These are phyloP conservation scores for Xylaria sp. DNA, from an alignment of 2,329 filamentous ascomycete species.

Conservation along the genomic window DNA sequence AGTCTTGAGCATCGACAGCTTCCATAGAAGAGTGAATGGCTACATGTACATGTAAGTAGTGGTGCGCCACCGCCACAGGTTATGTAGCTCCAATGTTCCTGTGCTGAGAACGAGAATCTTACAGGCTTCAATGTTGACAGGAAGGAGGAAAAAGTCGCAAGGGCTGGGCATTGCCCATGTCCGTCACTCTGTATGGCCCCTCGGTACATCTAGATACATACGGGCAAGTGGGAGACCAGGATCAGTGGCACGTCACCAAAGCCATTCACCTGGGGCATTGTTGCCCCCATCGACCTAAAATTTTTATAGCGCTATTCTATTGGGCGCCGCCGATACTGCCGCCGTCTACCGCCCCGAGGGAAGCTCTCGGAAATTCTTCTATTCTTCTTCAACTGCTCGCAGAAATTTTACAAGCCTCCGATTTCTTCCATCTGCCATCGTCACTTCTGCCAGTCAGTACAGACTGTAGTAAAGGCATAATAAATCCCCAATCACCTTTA, in stretches of 20 bases:
- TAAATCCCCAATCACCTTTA: constrained; percentile 31
- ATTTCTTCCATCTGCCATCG: constrained; percentile 26
- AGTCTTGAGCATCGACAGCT: too few species aligned
- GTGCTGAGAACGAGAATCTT: too few species aligned
- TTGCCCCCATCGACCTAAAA: constrained; percentile 6
- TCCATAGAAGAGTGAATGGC: too few species aligned
- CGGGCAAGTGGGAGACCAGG: not conserved
- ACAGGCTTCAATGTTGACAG: too few species aligned
- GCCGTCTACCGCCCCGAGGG: constrained; percentile 29
- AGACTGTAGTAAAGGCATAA: constrained; percentile 31
- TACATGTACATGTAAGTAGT: too few species aligned
- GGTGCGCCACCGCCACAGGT: too few species aligned
- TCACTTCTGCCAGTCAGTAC: constrained; percentile 2
- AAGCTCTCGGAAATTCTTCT: constrained; percentile 37
- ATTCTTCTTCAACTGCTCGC: constrained; percentile 28
- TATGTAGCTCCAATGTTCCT: too few species aligned
- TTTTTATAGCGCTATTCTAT: constrained; percentile 19
- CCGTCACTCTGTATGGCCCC: too few species aligned
- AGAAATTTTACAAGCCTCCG: constrained; percentile 28
- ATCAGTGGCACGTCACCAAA: constrained; percentile 19
- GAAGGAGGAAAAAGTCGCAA: too few species aligned
- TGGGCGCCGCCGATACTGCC: constrained; percentile 28
- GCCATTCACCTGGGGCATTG: not conserved
- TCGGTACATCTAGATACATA: not conserved
- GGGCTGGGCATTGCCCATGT: too few species aligned